phyloP scores from a whole-genome alignment of 768 basidiomycete genomes.

The Leccinum longicurvipes region DNA sequence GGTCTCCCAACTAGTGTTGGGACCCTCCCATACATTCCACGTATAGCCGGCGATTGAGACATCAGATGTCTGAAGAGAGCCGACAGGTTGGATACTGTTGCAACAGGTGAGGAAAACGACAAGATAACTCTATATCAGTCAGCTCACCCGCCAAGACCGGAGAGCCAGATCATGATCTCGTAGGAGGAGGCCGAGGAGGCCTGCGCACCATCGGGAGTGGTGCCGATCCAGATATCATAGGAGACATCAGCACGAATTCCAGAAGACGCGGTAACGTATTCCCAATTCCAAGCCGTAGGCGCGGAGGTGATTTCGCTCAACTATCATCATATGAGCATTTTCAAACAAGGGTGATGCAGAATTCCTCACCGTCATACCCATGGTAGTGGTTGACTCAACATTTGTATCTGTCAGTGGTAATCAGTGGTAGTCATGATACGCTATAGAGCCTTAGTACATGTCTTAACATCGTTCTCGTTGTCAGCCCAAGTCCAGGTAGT shows the following conservation, averaged over 20 bases:
- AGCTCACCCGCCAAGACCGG: conserved; percentile 49
- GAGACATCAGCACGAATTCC: conserved; percentile 55
- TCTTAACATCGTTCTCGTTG: conserved; percentile 51
- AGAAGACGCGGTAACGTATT: conserved; percentile 40
- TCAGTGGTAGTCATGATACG: neutral
- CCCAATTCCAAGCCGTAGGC: conserved; percentile 52
- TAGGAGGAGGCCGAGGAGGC: conserved; percentile 46
- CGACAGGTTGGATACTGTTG: conserved; percentile 52
- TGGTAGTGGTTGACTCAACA: conserved; percentile 41
- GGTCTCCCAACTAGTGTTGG: conserved; percentile 54
- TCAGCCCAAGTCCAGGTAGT: conserved; percentile 54
- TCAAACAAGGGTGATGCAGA: neutral
- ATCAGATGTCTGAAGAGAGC: conserved; percentile 42
- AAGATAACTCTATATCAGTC: neutral
- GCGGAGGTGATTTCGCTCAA: conserved; percentile 41
- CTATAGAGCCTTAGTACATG: conserved; percentile 36
- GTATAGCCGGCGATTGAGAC: conserved; percentile 45
- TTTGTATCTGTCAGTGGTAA: conserved; percentile 42
- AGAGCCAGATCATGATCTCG: conserved; percentile 65
- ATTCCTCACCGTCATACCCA: conserved; percentile 43
- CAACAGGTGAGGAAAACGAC: neutral
- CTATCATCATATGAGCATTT: conserved; percentile 19
- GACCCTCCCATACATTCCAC: conserved; percentile 57
- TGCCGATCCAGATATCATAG: conserved; percentile 56
- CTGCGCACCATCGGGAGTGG: conserved; percentile 39